These are phyloP conservation scores for Backusella westeae DNA, from an alignment of 192 early-diverging fungal genomes.

Conservation along the genomic window DNA sequence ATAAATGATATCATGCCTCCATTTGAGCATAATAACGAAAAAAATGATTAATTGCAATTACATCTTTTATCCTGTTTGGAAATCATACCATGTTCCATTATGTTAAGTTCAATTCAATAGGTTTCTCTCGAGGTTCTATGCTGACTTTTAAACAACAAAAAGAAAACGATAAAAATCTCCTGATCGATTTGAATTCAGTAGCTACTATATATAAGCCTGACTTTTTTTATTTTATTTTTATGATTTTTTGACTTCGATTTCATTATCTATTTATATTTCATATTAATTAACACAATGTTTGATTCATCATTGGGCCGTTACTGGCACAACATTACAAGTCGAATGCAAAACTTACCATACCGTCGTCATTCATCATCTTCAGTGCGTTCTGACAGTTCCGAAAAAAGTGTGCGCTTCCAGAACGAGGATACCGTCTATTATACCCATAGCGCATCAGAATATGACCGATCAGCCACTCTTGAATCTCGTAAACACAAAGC, in stretches of 20 bases:
- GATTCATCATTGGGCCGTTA: not conserved
- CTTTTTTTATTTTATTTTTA: not conserved
- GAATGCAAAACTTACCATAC: not conserved
- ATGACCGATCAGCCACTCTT: conserved; percentile 14
- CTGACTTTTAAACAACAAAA: not conserved
- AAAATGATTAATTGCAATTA: not conserved
- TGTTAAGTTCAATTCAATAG: not conserved
- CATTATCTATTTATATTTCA: not conserved
- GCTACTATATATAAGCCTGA: not conserved
- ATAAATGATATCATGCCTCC: not conserved
- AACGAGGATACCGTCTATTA: conserved; percentile 11
- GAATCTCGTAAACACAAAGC: not conserved
- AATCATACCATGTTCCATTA: not conserved
- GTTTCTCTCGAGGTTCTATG: not conserved
- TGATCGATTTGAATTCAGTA: not conserved
- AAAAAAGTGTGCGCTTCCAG: conserved; percentile 11
- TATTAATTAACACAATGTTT: not conserved
- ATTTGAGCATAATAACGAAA: not conserved
- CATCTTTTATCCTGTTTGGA: not conserved
- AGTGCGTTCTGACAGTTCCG: not conserved
- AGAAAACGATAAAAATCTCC: not conserved
- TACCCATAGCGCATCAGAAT: conserved; percentile 19
- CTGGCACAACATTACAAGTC: not conserved
- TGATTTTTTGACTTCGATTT: not conserved
- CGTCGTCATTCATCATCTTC: not conserved